Conservation (phyloP, 495 filamentous ascomycete genomes). For the Lasiosphaeris hirsuta region DNA sequence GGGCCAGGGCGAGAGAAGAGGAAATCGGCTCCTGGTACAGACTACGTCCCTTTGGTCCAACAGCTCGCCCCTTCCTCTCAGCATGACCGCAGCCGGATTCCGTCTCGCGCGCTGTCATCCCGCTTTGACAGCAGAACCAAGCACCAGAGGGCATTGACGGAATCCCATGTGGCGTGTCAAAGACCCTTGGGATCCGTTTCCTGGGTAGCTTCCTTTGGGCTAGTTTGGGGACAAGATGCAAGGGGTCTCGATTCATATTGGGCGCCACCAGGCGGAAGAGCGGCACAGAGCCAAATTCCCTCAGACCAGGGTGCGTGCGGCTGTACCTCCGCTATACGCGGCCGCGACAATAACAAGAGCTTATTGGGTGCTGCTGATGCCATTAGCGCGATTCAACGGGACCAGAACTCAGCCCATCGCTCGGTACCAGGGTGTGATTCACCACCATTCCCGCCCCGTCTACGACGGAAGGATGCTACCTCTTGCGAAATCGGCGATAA, state of each 20-base stretch:
- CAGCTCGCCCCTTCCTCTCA: too few relatives aligned
- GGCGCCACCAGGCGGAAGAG: background rate
- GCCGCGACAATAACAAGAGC: background rate
- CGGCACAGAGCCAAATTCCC: background rate
- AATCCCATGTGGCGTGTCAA: background rate
- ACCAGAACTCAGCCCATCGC: background rate
- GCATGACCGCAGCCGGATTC: background rate
- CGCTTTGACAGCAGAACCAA: background rate
- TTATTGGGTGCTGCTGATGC: background rate
- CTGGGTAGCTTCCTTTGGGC: background rate
- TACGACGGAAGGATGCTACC: background rate
- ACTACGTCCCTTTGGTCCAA: too few relatives aligned
- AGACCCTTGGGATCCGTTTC: background rate
- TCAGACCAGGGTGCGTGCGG: background rate
- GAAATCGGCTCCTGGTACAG: too few relatives aligned
- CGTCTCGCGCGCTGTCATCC: background rate
- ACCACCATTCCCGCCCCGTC: background rate
- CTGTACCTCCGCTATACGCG: slow-evolving; percentile 5
- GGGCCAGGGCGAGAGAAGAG: too few relatives aligned
- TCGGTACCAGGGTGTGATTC: slow-evolving; percentile 8
- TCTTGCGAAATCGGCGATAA: background rate
- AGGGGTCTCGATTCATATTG: background rate
- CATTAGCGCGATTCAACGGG: background rate
- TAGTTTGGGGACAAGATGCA: background rate
- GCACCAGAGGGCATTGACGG: background rate